A percentile compares a stretch with the other conserved stretches of the same genome.
These are phyloP conservation scores for Piper betle DNA, from an alignment of 164 flowering plant species.

Conservation along the genomic window DNA sequence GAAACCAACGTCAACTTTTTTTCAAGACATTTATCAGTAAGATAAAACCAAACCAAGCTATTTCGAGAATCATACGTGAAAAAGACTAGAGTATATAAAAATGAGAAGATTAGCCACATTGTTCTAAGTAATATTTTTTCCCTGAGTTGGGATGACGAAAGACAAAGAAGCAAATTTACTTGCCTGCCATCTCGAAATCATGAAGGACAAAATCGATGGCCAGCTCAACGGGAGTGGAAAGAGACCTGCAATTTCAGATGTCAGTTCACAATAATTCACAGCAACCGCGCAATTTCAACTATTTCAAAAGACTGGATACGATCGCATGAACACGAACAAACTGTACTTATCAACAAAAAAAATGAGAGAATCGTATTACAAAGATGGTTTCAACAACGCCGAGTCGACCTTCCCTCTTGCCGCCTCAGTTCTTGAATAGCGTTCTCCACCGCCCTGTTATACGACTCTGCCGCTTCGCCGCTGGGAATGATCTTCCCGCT, in stretches of 20 bases:
- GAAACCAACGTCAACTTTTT: neutral
- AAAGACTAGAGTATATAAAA: neutral
- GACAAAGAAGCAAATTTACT: constrained; percentile 3
- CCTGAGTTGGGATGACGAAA: neutral
- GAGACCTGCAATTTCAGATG: constrained; percentile 22
- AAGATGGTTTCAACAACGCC: constrained; percentile 17
- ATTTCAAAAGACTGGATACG: neutral
- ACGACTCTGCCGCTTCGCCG: constrained; percentile 67
- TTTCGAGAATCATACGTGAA: neutral
- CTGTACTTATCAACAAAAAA: neutral
- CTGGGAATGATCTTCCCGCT: constrained; percentile 87
- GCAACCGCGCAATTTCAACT: neutral
- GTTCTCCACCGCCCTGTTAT: constrained; percentile 74
- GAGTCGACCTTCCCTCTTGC: constrained; percentile 20
- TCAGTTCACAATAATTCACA: neutral
- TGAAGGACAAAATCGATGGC: constrained; percentile 94
- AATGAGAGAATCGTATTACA: constrained; percentile 15
- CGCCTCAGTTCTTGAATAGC: constrained; percentile 48
- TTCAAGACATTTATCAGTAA: too few species aligned
- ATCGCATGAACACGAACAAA: too few species aligned
- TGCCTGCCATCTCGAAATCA: constrained; percentile 96
- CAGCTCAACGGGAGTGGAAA: constrained; percentile 80
- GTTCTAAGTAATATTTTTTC: too few species aligned
- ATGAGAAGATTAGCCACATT: too few species aligned
- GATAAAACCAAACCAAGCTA: neutral